Conservation (phyloP, 1,284 basidiomycete genomes). For the Agaricales sp. region DNA sequence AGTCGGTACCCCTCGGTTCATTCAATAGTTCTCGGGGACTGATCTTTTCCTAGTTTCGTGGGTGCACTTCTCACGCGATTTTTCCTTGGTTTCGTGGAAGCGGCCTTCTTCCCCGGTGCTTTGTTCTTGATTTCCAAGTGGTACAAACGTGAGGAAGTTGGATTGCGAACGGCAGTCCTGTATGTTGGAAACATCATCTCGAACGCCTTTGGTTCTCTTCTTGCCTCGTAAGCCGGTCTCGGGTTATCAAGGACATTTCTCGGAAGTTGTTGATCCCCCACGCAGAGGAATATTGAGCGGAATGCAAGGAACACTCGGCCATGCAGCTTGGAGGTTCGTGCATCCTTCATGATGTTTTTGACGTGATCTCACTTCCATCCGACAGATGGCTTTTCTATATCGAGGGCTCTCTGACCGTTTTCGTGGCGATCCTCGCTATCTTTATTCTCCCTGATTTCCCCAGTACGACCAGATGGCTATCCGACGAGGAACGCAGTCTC, state of each 20-base stretch:
- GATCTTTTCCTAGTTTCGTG: slow-evolving; percentile 33
- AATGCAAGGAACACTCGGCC: slow-evolving; percentile 62
- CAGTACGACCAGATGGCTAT: slow-evolving; percentile 48
- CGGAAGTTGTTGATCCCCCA: background rate
- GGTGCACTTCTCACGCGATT: slow-evolving; percentile 61
- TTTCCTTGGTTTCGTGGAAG: slow-evolving; percentile 44
- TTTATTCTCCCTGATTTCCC: slow-evolving; percentile 78
- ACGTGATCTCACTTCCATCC: slow-evolving; percentile 5
- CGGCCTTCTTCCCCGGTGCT: slow-evolving; percentile 57
- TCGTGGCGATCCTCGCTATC: slow-evolving; percentile 47
- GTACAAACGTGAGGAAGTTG: slow-evolving; percentile 58
- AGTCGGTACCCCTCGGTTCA: slow-evolving; percentile 18
- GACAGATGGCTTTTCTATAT: slow-evolving; percentile 69
- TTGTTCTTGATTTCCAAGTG: slow-evolving; percentile 39
- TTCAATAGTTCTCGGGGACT: slow-evolving; percentile 2
- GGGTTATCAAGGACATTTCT: too few relatives aligned
- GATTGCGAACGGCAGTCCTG: slow-evolving; percentile 56
- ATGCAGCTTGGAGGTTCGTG: slow-evolving; percentile 57
- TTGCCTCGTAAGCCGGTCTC: slow-evolving; percentile 38
- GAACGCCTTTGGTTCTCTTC: slow-evolving; percentile 67
- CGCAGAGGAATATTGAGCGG: slow-evolving; percentile 39
- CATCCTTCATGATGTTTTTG: background rate
- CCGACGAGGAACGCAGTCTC: slow-evolving; percentile 51
- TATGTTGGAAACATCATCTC: slow-evolving; percentile 63
- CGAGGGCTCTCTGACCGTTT: slow-evolving; percentile 59